Percentiles rank a stretch among this genome's conserved stretches.
These are phyloP conservation scores for Beta lomatogona DNA, from an alignment of 179 eudicot genomes.

Conservation along the genomic window DNA sequence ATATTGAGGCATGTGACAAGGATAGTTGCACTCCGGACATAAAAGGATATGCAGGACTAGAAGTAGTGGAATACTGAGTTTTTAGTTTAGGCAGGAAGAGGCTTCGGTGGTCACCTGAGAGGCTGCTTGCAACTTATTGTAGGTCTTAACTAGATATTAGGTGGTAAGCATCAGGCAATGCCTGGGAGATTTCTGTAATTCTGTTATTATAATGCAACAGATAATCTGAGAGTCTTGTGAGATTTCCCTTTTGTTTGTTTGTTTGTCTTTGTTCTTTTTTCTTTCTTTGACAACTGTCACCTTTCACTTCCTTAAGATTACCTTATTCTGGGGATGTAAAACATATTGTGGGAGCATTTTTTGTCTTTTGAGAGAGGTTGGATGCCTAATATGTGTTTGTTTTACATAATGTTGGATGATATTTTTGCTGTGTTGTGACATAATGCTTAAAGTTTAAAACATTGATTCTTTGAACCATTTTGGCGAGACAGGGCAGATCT, in stretches of 20 bases:
- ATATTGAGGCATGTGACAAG: background rate
- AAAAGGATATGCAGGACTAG: background rate
- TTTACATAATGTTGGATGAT: background rate
- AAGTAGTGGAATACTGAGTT: background rate
- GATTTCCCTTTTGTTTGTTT: background rate
- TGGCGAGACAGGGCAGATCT: slow-evolving; percentile 69
- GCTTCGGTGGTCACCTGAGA: background rate
- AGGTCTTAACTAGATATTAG: background rate
- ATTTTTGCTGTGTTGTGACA: background rate
- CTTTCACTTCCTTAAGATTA: background rate
- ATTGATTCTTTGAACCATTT: slow-evolving; percentile 2
- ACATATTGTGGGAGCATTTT: background rate
- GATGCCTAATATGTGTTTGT: background rate
- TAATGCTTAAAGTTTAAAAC: background rate
- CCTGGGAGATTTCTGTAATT: background rate
- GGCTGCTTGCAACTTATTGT: background rate
- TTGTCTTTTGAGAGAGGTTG: background rate
- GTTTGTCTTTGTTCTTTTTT: background rate
- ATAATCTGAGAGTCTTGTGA: background rate
- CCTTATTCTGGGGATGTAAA: background rate
- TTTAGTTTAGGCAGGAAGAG: background rate
- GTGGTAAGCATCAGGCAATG: background rate
- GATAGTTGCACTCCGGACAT: background rate
- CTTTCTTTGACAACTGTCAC: background rate
- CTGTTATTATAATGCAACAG: background rate